Evolutionary conservation across 768 basidiomycete genomes (phyloP).

Genomic region (Basidioascus undulatus): DNA sequence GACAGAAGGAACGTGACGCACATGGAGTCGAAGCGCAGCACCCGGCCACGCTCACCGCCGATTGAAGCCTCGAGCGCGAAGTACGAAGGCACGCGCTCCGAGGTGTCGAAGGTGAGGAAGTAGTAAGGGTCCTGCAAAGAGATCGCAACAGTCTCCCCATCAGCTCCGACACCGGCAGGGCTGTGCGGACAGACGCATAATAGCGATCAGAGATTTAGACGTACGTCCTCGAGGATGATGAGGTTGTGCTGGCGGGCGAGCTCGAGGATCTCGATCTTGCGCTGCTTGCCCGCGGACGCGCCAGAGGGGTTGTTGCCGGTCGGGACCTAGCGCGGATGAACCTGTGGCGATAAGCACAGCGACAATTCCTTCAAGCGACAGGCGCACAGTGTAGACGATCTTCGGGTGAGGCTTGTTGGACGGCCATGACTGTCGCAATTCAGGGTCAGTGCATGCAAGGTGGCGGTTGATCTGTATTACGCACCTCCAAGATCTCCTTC

Average conservation of each 20-base stretch:
- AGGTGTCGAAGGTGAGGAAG: constrained; percentile 41
- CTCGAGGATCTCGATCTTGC: constrained; percentile 33
- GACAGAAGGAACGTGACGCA: constrained; percentile 10
- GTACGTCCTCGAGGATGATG: constrained; percentile 56
- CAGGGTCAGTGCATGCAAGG: neutral
- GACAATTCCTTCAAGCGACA: neutral
- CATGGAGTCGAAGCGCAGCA: constrained; percentile 70
- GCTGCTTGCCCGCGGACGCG: constrained; percentile 41
- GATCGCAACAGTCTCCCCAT: no score
- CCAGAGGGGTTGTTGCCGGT: constrained; percentile 72
- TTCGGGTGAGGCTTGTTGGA: constrained; percentile 49
- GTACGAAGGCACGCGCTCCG: constrained; percentile 39
- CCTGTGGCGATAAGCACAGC: neutral
- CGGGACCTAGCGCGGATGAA: constrained; percentile 13
- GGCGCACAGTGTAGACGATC: constrained; percentile 52
- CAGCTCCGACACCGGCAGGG: no score
- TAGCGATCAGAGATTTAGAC: constrained; percentile 5
- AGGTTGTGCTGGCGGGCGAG: constrained; percentile 50
- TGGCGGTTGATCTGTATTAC: no score
- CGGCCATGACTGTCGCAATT: no score
- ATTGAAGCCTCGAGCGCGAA: constrained; percentile 51
- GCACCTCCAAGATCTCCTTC: constrained; percentile 36
- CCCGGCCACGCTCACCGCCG: constrained; percentile 39
- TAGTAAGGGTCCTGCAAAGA: constrained; percentile 46
- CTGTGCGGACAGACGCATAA: neutral